Base-by-base conservation (phyloP, 371 early-diverging fungal species). In the Blakeslea trispora region DNA sequence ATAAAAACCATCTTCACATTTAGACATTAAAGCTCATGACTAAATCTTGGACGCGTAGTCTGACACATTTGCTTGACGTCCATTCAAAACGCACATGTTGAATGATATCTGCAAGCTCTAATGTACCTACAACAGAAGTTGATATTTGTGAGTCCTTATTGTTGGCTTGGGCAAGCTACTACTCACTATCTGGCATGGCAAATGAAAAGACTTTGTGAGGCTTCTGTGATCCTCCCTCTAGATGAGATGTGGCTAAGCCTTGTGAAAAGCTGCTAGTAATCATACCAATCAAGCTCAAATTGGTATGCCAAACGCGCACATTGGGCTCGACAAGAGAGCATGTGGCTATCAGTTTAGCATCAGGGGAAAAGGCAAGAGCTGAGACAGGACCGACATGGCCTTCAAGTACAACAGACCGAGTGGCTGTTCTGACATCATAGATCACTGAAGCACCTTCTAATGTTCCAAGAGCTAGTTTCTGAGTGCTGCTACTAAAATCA, bases 381-480 rank as follows among this genome's bases (percentile, higher is more conserved):
- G 82, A 76, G 1, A 92, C 82, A 5, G 88, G 63, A 19, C 75
- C 80, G 14, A 73, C 64, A 55, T 89, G 90, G 0, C 93, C 93
- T 69, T 91, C 91, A 10, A 93, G 61, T 17, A 91, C 80, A 15
- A 86, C 82, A 22, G 84, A 84, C n/a, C 85, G 84, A 5, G 93
- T 91, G 0, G 92, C 91, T 0, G 94, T 93, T n/a, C 87, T 77
- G 14, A 93, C 66, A 69, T 95, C 94, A 61, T 91, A 93, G 2
- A 93, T 82, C 9, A 92, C 73, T 1, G 82, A 78, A 0, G 87
- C 82, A 0, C 95, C 95, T 55, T 93, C 92, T 19, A 76, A 51
- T 1, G 88, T 86, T n/a, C 93, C 95, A 1, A 91, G 84, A 0
- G 87, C 87, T 13, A 95, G 66, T 37, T 90, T 83, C 68, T 95